These are phyloP conservation scores for Pyronema omphalodes DNA, from an alignment of 495 filamentous ascomycete genomes.

Conservation along the genomic window DNA sequence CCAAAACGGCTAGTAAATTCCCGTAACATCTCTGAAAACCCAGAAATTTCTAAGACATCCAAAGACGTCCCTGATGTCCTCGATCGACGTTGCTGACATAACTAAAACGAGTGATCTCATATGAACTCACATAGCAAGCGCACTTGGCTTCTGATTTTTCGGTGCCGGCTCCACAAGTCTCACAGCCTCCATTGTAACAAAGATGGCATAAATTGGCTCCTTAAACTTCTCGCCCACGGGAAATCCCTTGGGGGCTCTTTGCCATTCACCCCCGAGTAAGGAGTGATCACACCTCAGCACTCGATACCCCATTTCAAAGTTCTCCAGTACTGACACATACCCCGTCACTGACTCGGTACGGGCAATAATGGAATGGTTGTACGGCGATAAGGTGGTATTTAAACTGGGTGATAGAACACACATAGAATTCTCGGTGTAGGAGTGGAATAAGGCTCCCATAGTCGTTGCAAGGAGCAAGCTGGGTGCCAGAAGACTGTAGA, in stretches of 20 bases:
- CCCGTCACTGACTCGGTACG: slow-evolving; percentile 72
- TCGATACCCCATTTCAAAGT: slow-evolving; percentile 46
- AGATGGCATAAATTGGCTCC: slow-evolving; percentile 85
- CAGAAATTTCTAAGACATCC: not conserved
- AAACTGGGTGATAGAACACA: slow-evolving; percentile 43
- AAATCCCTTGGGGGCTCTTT: slow-evolving; percentile 33
- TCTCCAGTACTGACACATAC: slow-evolving; percentile 80
- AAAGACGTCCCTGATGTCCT: too few relatives aligned
- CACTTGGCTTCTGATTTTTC: slow-evolving; percentile 36
- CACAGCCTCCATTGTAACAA: slow-evolving; percentile 81
- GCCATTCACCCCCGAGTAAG: slow-evolving; percentile 87
- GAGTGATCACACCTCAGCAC: slow-evolving; percentile 88
- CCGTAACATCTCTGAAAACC: not conserved
- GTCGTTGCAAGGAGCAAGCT: slow-evolving; percentile 40
- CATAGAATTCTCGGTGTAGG: slow-evolving; percentile 43
- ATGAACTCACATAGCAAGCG: slow-evolving; percentile 57
- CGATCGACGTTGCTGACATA: too few relatives aligned
- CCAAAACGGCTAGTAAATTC: not conserved
- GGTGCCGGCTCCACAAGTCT: slow-evolving; percentile 47
- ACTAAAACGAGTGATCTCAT: not conserved
- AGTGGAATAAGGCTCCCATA: slow-evolving; percentile 33
- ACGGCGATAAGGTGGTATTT: slow-evolving; percentile 40
- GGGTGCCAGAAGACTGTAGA: slow-evolving; percentile 47
- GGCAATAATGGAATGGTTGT: slow-evolving; percentile 48
- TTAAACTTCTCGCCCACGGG: slow-evolving; percentile 30